Evolutionary conservation across 1,139 yeast species (phyloP).

Genomic region (Saccharomyces hybrid): DNA sequence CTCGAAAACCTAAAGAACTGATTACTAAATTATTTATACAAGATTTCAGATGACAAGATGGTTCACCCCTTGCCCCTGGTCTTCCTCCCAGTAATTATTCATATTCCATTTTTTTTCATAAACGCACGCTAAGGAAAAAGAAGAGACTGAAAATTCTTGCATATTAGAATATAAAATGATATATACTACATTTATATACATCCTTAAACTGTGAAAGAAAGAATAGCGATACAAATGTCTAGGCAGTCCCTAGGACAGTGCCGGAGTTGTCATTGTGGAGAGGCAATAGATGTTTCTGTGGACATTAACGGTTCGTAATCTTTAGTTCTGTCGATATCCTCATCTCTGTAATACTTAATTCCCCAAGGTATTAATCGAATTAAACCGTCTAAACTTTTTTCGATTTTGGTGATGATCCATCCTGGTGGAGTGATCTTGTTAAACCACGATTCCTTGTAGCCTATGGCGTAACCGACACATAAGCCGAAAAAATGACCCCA

Average conservation of each 20-base stretch:
- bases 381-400: slow-evolving; percentile 41
- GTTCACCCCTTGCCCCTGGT: slow-evolving; percentile 1
- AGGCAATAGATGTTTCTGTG: slow-evolving; percentile 6
- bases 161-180: background rate
- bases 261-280: slow-evolving; percentile 22
- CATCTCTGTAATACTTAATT: slow-evolving; percentile 50
- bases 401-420: slow-evolving; percentile 57
- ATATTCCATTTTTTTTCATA: background rate
- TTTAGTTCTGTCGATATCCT: slow-evolving; percentile 38
- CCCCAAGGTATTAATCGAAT: slow-evolving; percentile 49
- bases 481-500: slow-evolving; percentile 61
- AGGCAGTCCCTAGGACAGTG: slow-evolving; percentile 6
- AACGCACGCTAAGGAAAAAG: background rate
- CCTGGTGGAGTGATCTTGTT: slow-evolving; percentile 55
- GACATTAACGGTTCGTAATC: slow-evolving; percentile 17
- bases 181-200: background rate
- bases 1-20: background rate
- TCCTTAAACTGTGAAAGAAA: background rate
- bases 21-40: background rate
- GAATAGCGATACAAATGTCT: background rate
- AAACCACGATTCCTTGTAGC: slow-evolving; percentile 31
- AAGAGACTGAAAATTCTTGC: background rate
- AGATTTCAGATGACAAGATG: background rate
- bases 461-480: slow-evolving; percentile 47
- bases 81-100: background rate